Conservation (phyloP, 2,329 filamentous ascomycete genomes). For the Nemania serpens region DNA sequence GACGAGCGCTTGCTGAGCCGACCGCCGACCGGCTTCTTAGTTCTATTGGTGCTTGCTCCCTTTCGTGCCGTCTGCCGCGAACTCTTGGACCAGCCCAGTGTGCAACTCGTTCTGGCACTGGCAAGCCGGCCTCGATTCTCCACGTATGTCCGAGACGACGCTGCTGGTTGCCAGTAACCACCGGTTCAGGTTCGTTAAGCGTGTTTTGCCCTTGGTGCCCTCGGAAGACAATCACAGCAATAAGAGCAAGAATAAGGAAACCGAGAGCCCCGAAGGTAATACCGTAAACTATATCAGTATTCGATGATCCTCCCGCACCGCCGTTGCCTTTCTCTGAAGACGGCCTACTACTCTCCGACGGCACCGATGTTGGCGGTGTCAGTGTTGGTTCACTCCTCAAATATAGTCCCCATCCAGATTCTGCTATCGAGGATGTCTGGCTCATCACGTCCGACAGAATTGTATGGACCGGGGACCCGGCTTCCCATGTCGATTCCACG, state of each 20-base stretch:
- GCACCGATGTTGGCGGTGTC: not conserved
- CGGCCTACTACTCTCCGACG: not conserved
- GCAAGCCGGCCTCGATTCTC: slow-evolving; percentile 8
- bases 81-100: not conserved
- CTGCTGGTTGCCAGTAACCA: not conserved
- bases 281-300: no score
- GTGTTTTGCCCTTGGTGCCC: not conserved
- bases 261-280: not conserved
- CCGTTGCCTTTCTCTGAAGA: no score
- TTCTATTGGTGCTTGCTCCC: not conserved
- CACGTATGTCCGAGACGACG: not conserved
- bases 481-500: no score
- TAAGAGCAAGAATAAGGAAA: not conserved
- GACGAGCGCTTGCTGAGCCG: not conserved
- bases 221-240: not conserved
- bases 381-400: not conserved
- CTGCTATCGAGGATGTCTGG: slow-evolving; percentile 1
- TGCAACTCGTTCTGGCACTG: not conserved
- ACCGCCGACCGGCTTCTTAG: no score
- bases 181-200: not conserved
- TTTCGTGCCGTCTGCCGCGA: not conserved
- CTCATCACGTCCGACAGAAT: slow-evolving; percentile 5
- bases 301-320: no score
- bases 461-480: no score
- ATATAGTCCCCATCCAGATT: slow-evolving; percentile 2